Percentiles rank a stretch among this genome's conserved stretches.
Evolutionary conservation across 306 rosid species (phyloP).

Genomic region (Dryas octopetala): DNA sequence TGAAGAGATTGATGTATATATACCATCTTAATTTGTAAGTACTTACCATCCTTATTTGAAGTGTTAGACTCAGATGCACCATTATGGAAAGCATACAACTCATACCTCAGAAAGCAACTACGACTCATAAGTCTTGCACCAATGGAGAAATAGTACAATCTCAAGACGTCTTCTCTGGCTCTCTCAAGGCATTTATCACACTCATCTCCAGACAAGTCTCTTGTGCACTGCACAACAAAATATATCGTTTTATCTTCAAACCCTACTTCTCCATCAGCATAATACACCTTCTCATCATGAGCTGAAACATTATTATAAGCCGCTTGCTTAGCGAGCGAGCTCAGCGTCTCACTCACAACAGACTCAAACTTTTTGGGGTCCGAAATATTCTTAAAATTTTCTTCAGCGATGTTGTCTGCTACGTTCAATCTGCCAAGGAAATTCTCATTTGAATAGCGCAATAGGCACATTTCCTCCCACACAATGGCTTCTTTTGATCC

Average conservation of each 20-base stretch:
- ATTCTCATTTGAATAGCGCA: conserved; percentile 46
- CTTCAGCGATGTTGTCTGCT: conserved; percentile 19
- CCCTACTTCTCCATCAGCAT: conserved; percentile 34
- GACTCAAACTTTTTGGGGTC: conserved; percentile 33
- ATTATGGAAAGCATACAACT: conserved; percentile 42
- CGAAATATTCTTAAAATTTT: conserved; percentile 23
- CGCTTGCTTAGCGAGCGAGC: conserved; percentile 25
- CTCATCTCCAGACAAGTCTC: conserved; percentile 41
- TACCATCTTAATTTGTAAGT: conserved; percentile 27
- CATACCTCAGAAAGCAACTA: conserved; percentile 64
- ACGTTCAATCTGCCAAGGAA: conserved; percentile 45
- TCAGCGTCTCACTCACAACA: conserved; percentile 34
- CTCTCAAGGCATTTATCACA: conserved; percentile 46
- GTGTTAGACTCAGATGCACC: conserved; percentile 20
- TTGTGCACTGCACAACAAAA: conserved; percentile 57
- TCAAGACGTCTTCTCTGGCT: conserved; percentile 38
- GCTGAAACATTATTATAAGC: conserved; percentile 28
- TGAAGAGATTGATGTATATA: background rate
- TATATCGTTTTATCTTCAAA: conserved; percentile 29
- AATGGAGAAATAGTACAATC: conserved; percentile 32
- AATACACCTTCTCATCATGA: conserved; percentile 30
- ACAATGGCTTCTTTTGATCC: conserved; percentile 40
- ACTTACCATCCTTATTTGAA: conserved; percentile 29
- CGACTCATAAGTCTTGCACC: conserved; percentile 59
- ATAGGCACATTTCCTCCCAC: conserved; percentile 51